phyloP scores from a whole-genome alignment of 768 basidiomycete genomes.

The Russula sp. region DNA sequence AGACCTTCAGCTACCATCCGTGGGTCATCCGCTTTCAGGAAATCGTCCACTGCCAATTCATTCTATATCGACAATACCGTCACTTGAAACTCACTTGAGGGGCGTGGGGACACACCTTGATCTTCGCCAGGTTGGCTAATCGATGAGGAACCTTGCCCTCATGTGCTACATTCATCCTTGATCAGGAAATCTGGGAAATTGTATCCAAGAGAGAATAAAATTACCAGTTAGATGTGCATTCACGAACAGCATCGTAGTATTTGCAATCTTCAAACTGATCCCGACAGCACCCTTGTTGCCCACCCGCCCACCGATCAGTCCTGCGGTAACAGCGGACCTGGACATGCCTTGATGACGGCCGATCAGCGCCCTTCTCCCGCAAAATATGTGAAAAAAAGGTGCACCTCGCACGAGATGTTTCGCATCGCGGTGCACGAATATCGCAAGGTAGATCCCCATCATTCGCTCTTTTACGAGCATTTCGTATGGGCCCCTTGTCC shows the following conservation, averaged over 20 bases:
- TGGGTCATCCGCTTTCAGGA: conserved; percentile 56
- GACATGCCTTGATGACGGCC: conserved; percentile 46
- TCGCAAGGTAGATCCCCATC: conserved; percentile 79
- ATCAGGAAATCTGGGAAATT: background rate
- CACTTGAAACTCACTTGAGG: background rate
- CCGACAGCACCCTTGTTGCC: conserved; percentile 94
- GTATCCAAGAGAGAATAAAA: conserved; percentile 13
- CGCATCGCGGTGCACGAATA: conserved; percentile 71
- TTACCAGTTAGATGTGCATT: conserved; percentile 86
- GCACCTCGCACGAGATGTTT: conserved; percentile 54
- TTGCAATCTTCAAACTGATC: conserved; percentile 77
- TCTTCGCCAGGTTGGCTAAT: conserved; percentile 82
- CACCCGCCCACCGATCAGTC: conserved; percentile 81
- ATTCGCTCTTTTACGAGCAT: conserved; percentile 83
- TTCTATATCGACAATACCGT: conserved; percentile 31
- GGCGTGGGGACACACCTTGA: conserved; percentile 48
- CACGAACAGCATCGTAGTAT: conserved; percentile 79
- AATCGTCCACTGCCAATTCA: conserved; percentile 77
- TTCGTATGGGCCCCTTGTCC: conserved; percentile 67
- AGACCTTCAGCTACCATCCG: conserved; percentile 65
- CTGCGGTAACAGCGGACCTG: conserved; percentile 79
- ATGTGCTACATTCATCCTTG: conserved; percentile 44
- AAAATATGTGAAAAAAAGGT: conserved; percentile 10
- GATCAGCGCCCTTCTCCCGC: conserved; percentile 4
- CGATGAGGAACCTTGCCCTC: conserved; percentile 70